These are phyloP conservation scores for Skeletonema potamos DNA, from an alignment of 108 stramenopile genomes.

Conservation along the genomic window DNA sequence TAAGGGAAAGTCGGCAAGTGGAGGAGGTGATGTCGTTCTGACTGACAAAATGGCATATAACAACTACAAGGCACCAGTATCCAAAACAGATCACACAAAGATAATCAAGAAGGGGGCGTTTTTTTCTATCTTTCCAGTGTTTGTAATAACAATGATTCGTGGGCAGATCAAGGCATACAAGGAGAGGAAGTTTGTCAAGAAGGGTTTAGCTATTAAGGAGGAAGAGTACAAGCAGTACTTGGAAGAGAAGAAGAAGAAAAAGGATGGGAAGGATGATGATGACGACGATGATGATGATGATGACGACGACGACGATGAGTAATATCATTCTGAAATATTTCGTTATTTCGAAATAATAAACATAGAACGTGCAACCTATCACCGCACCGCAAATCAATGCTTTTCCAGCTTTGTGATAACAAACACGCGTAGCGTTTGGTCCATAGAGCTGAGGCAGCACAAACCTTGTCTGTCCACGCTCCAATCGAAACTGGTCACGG, in stretches of 20 bases:
- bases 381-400: conserved; percentile 10
- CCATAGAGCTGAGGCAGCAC: conserved; percentile 70
- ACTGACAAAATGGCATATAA: conserved; percentile 47
- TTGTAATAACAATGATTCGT: conserved; percentile 41
- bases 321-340: neutral
- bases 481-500: conserved; percentile 90
- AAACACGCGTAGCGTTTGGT: conserved; percentile 71
- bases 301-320: conserved; percentile 18
- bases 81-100: conserved; percentile 26
- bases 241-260: conserved; percentile 36
- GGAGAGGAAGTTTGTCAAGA: conserved; percentile 40
- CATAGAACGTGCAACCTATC: too few relatives aligned
- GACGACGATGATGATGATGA: conserved; percentile 39
- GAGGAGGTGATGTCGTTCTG: conserved; percentile 32
- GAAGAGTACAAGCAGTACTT: conserved; percentile 33
- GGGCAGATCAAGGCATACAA: conserved; percentile 39
- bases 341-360: neutral
- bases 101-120: conserved; percentile 38
- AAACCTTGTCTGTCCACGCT: conserved; percentile 82
- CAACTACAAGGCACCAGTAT: conserved; percentile 33
- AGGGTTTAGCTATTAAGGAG: conserved; percentile 27
- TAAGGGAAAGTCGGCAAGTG: conserved; percentile 10
- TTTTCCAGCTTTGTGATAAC: conserved; percentile 44
- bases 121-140: conserved; percentile 41
- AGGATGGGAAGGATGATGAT: conserved; percentile 17